Evolutionary conservation across 306 rosid genomes (phyloP), one percentile per base, ranked within the genome.

Genomic region (Prunus campanulata): DNA sequence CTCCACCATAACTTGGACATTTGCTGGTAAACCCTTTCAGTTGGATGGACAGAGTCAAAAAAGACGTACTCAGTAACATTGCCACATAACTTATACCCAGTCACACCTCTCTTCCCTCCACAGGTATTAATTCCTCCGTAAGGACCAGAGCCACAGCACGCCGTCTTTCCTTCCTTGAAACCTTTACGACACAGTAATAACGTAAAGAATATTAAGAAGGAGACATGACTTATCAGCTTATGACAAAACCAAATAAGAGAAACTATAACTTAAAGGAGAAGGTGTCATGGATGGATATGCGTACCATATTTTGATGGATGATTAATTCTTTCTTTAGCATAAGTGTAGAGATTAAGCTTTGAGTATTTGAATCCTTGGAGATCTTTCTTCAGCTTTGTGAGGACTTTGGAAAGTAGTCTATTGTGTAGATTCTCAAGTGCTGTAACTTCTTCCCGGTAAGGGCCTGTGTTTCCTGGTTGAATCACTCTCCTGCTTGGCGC

Each of bases 251-350:
- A 60, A 55, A 3, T 20, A 20, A 35, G 44, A 35, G 44, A 6
- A 35, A 35, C 44, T 35, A 35, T 35, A 35, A 35, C 44, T 35
- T 35, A 51, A 51, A 51, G 56, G 19, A 15, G 19, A 16, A 16
- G 19, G 56, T 51, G 10, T 5, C 19, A 51, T 51, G 7, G 13
- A 22, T 48, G 7, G 13, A 18, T 48, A n/a, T 16, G 5, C 46
- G 12, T 78, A 85, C 91, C 91, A 64, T 83, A 87, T 78, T 78
- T 88, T 44, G 81, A 55, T 76, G 96, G 89, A 66, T 72, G 39
- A 8, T 74, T 65, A 13, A 79, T 46, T 48, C 83, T 32, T 52
- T 79, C 61, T 19, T 47, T 2, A 2, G 72, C 11, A n/a, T 76
- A 55, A 20, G 15, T 44, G 51, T 85, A 74, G 6, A n/a, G 56